Base-by-base conservation (phyloP, 805 yeast species). In the Yarrowia sp. region DNA sequence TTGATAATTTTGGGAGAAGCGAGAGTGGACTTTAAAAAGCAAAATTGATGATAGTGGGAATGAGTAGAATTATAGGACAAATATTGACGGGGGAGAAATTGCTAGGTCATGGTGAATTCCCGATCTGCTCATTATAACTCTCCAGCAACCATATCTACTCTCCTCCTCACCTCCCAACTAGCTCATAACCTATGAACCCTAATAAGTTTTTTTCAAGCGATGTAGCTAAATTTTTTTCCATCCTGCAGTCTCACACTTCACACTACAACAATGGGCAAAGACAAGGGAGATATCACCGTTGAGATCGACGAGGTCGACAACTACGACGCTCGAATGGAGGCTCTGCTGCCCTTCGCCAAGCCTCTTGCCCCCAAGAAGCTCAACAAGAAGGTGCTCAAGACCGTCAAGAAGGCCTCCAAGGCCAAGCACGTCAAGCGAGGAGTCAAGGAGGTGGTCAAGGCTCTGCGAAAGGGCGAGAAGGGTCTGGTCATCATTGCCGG, bases 401-500 rank as follows among this genome's bases (percentile, higher is more conserved):
- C 97, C 49, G 96, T 95, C 68, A 95, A 95, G 83, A 93, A 91
- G 78, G 98, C 99, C 10, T 92, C 98, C 63, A 95, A 95, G 80
- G 96, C 97, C 69, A 95, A 95, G 80, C 97, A 93, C 78, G 97
- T 95, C 71, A 93, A 92, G 80, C 86, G 99, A 80, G 99, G 99
- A 76, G 98, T 95, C 65, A 95, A 95, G 79, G 99, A 95, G 80
- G 99, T 95, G 38, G 98, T 93, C 72, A 95, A 95, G 81, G 95
- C 98, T 22, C 83, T 95, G 68, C 87, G 99, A 82, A 95, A 95
- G 79, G 98, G 98, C 70, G 98, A 92, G 77, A 95, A 95, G 79
- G 99, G 99, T 63, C 82, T 95, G 62, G 98, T 95, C 43, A 81
- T 95, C 70, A 87, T 95, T 78, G 99, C 99, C 35, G 98, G 99